Percentiles rank a stretch among this genome's conserved stretches.
Conservation (phyloP, 2,329 filamentous ascomycete genomes). For the Pseudocercospora musae region DNA sequence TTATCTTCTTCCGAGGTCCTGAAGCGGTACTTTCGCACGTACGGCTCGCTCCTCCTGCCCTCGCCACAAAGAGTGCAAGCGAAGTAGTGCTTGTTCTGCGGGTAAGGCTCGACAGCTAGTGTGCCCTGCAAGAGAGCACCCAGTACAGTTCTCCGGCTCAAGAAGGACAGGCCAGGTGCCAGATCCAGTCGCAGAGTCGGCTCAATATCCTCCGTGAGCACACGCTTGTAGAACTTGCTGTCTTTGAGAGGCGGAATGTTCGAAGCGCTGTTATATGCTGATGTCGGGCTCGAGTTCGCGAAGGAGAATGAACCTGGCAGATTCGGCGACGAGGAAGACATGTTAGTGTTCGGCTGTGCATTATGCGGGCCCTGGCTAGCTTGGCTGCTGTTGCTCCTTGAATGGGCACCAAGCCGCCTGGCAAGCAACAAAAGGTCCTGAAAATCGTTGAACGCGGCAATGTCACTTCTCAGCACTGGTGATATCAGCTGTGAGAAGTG, state of each 20-base stretch:
- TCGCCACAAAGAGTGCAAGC: slow-evolving; percentile 90
- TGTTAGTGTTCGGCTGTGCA: neutral
- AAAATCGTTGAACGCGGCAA: slow-evolving; percentile 82
- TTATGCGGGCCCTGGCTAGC: slow-evolving; percentile 16
- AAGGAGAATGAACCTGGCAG: slow-evolving; percentile 44
- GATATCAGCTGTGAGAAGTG: slow-evolving; percentile 81
- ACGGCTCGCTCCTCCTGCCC: slow-evolving; percentile 63
- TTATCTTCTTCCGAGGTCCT: slow-evolving; percentile 81
- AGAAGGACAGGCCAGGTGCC: slow-evolving; percentile 88
- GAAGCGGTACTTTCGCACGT: slow-evolving; percentile 82
- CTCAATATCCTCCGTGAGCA: slow-evolving; percentile 85
- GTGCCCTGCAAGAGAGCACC: slow-evolving; percentile 79
- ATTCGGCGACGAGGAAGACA: slow-evolving; percentile 36
- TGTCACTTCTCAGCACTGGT: slow-evolving; percentile 77
- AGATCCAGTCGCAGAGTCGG: slow-evolving; percentile 86
- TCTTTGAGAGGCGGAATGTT: slow-evolving; percentile 70
- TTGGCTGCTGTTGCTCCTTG: slow-evolving; percentile 59
- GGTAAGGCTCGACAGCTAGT: slow-evolving; percentile 83
- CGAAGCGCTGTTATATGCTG: slow-evolving; percentile 28
- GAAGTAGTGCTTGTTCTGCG: slow-evolving; percentile 53
- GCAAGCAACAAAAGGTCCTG: slow-evolving; percentile 69
- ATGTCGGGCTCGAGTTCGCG: slow-evolving; percentile 29
- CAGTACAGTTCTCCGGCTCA: slow-evolving; percentile 80
- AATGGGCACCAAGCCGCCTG: slow-evolving; percentile 48
- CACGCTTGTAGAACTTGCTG: slow-evolving; percentile 89